Conservation (phyloP, 805 yeast species). For the Komagataella ulmi region DNA sequence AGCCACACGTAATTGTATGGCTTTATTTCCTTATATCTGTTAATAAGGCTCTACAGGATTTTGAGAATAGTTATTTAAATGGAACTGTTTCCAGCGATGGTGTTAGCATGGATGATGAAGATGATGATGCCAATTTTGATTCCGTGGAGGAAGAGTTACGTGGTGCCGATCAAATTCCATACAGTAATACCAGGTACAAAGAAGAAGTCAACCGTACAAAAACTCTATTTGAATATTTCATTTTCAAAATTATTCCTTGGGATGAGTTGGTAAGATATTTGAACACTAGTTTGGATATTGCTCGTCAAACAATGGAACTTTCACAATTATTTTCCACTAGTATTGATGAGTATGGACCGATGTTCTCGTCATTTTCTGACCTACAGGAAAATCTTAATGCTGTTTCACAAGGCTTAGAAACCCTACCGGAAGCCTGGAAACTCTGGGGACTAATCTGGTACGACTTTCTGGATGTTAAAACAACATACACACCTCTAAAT, state of each 20-base stretch:
- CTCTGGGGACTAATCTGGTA: constrained; percentile 82
- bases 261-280: constrained; percentile 47
- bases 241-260: constrained; percentile 57
- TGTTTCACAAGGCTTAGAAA: background rate
- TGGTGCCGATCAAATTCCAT: background rate
- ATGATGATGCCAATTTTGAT: background rate
- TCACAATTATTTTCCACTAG: background rate
- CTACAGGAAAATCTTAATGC: background rate
- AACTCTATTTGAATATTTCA: constrained; percentile 27
- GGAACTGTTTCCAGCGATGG: background rate
- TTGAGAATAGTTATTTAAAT: constrained; percentile 21
- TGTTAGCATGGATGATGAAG: background rate
- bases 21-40: constrained; percentile 55
- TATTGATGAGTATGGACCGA: background rate
- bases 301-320: background rate
- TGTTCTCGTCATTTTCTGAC: background rate
- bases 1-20: constrained; percentile 70
- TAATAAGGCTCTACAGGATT: constrained; percentile 36
- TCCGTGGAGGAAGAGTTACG: background rate
- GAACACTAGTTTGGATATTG: constrained; percentile 27
- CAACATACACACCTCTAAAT: constrained; percentile 32
- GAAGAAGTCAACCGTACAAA: background rate
- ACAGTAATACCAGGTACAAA: background rate
- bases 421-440: constrained; percentile 68
- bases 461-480: constrained; percentile 41